Percentiles rank a stretch among this genome's conserved stretches.
These are phyloP conservation scores for Lactifluus pinguis DNA, from an alignment of 768 basidiomycete species.

Conservation along the genomic window DNA sequence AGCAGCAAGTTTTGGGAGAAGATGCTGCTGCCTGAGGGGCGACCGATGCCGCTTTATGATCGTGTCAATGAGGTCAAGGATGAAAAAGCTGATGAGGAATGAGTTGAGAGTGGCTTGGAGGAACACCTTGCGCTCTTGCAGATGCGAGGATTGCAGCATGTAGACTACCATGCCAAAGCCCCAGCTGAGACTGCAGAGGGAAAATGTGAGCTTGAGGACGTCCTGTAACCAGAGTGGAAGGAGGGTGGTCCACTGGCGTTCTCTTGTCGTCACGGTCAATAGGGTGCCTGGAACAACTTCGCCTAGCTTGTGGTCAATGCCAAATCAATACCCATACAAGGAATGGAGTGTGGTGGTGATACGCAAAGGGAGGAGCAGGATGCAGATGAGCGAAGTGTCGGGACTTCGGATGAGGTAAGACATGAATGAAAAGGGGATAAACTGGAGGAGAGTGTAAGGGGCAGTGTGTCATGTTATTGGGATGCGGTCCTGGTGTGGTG, in stretches of 20 bases:
- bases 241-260: slow-evolving; percentile 7
- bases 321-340: slow-evolving; percentile 47
- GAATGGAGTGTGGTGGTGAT: slow-evolving; percentile 41
- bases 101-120: slow-evolving; percentile 44
- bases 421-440: slow-evolving; percentile 51
- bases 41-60: no score
- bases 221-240: slow-evolving; percentile 48
- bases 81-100: slow-evolving; percentile 42
- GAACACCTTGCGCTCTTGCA: slow-evolving; percentile 44
- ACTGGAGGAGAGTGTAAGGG: no score
- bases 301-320: slow-evolving; percentile 56
- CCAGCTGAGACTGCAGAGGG: slow-evolving; percentile 60
- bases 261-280: no score
- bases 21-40: no score
- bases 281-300: slow-evolving; percentile 32
- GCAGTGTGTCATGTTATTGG: slow-evolving; percentile 20
- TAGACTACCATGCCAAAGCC: slow-evolving; percentile 52
- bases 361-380: slow-evolving; percentile 52
- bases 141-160: slow-evolving; percentile 43
- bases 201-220: slow-evolving; percentile 48
- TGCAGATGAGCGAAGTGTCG: slow-evolving; percentile 52
- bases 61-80: no score
- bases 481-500: slow-evolving; percentile 19
- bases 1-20: no score
- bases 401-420: slow-evolving; percentile 64